phyloP scores from a whole-genome alignment of 345 rosid genomes.

The Schrenkiella parvula region DNA sequence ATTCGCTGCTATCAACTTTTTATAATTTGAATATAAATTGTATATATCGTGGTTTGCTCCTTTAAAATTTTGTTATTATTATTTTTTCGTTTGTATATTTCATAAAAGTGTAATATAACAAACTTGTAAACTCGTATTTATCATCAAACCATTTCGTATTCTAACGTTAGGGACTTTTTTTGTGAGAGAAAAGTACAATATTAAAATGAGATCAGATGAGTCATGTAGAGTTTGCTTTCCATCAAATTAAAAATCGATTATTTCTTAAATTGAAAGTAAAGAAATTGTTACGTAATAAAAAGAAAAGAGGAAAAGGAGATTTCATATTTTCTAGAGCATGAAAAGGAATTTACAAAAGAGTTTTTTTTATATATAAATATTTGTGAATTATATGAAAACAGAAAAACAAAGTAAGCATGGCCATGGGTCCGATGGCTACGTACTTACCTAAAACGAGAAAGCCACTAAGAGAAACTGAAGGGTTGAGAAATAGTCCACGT shows the following conservation, averaged over 20 bases:
- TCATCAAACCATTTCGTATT: neutral
- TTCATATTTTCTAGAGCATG: slow-evolving; percentile 18
- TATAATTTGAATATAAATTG: neutral
- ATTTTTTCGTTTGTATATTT: neutral
- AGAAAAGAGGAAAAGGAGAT: slow-evolving; percentile 13
- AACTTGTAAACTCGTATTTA: neutral
- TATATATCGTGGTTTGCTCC: neutral
- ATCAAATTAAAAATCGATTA: slow-evolving; percentile 7
- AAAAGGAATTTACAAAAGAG: neutral
- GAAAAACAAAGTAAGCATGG: slow-evolving; percentile 30
- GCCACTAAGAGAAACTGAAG: slow-evolving; percentile 24
- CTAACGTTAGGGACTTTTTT: neutral
- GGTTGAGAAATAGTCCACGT: slow-evolving; percentile 33
- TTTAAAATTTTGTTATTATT: neutral
- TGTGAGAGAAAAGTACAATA: neutral
- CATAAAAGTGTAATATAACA: neutral
- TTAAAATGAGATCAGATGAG: neutral
- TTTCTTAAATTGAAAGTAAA: slow-evolving; percentile 20
- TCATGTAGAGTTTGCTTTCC: slow-evolving; percentile 22
- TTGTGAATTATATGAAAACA: slow-evolving; percentile 7
- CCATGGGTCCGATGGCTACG: slow-evolving; percentile 27
- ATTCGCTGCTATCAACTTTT: slow-evolving; percentile 13
- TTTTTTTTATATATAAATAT: neutral
- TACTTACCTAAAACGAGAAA: slow-evolving; percentile 25
- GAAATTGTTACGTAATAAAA: slow-evolving; percentile 10